These are phyloP conservation scores for Thielaviopsis populi DNA, from an alignment of 2,329 filamentous ascomycete species.

Conservation along the genomic window DNA sequence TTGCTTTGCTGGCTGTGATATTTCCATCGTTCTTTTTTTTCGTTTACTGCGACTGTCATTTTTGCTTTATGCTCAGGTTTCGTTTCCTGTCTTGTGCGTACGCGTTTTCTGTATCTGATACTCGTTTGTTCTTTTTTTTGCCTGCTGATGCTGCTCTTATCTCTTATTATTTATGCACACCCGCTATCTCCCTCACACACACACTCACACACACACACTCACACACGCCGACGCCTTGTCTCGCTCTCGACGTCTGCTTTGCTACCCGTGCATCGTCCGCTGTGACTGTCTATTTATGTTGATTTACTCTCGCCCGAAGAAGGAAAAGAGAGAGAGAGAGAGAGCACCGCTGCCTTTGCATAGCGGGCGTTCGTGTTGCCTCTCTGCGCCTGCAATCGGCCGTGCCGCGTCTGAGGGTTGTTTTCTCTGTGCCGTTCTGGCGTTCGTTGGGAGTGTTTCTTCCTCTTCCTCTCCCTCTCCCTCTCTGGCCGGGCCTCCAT, in stretches of 20 bases:
- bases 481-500: neutral
- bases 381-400: too few species aligned
- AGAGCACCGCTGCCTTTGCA: neutral
- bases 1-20: conserved; percentile 9
- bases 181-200: too few species aligned
- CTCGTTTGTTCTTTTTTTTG: conserved; percentile 14
- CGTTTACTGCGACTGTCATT: conserved; percentile 3
- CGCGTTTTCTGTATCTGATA: conserved; percentile 17
- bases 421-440: neutral
- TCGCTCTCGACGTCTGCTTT: too few species aligned
- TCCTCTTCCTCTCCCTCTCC: too few species aligned
- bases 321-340: too few species aligned
- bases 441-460: neutral
- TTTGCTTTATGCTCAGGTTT: conserved; percentile 10
- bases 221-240: conserved; percentile 15
- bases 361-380: neutral
- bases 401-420: neutral
- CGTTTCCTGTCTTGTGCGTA: conserved; percentile 9
- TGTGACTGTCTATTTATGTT: conserved; percentile 9
- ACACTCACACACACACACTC: conserved; percentile 17
- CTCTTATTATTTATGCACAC: neutral
- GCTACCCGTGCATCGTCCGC: conserved; percentile 2
- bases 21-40: conserved; percentile 15
- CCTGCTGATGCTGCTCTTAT: conserved; percentile 17
- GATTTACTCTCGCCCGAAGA: neutral